Conservation (phyloP, 169 alveolate genomes). For the Plasmodium sp. region DNA sequence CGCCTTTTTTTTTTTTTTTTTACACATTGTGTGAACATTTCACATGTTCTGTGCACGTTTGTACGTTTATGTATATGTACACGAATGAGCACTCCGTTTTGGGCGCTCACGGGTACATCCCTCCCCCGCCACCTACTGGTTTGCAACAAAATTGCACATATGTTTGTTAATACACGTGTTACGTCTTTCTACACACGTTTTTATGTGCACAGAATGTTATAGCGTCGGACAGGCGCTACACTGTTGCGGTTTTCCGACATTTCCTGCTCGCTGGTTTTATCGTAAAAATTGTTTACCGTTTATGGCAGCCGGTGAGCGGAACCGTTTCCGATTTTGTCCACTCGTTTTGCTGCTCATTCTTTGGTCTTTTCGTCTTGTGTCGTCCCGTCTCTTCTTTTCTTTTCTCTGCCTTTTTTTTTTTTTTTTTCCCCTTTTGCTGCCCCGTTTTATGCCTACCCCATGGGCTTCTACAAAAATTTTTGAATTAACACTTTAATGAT, state of each 20-base stretch:
- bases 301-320: neutral
- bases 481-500: slow-evolving; percentile 43
- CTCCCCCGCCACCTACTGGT: neutral
- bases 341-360: neutral
- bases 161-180: neutral
- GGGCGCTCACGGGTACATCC: neutral
- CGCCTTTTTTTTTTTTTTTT: neutral
- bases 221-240: neutral
- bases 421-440: neutral
- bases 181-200: neutral
- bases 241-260: neutral
- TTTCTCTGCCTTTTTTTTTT: neutral
- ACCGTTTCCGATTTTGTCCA: neutral
- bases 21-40: neutral
- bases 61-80: neutral
- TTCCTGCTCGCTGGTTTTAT: neutral
- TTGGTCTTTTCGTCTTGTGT: neutral
- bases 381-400: neutral
- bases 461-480: slow-evolving; percentile 27
- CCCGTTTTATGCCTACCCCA: neutral
- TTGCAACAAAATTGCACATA: neutral
- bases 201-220: neutral
- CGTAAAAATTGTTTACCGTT: neutral
- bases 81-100: neutral
- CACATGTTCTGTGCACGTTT: neutral